Evolutionary conservation across 352 stramenopile genomes (phyloP).

Genomic region (Globisporangium nunn): DNA sequence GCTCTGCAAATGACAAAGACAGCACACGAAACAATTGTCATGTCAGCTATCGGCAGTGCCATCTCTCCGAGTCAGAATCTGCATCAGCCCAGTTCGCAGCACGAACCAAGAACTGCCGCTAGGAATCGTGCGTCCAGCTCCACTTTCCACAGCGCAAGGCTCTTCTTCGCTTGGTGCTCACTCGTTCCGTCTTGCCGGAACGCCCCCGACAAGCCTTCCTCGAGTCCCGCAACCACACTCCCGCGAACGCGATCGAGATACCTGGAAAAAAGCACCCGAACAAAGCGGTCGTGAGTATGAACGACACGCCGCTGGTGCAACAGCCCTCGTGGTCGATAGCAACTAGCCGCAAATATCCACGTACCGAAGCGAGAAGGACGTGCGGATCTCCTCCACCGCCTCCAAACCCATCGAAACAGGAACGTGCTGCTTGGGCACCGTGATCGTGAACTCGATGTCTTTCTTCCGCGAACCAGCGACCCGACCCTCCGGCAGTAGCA

Average conservation of each 20-base stretch:
- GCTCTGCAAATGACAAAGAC: conserved; percentile 16
- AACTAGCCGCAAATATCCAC: neutral
- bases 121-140: conserved; percentile 75
- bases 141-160: conserved; percentile 53
- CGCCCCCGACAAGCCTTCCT: conserved; percentile 1
- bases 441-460: conserved; percentile 64
- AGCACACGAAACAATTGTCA: neutral
- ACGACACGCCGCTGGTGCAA: neutral
- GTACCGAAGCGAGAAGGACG: conserved; percentile 51
- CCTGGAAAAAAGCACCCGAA: conserved; percentile 3
- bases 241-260: conserved; percentile 51
- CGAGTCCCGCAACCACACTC: conserved; percentile 3
- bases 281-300: neutral
- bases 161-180: conserved; percentile 3
- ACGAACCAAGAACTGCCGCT: conserved; percentile 41
- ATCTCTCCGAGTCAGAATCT: neutral
- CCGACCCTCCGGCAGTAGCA: conserved; percentile 46
- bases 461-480: conserved; percentile 50
- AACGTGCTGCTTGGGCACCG: conserved; percentile 13
- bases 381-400: conserved; percentile 22
- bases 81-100: neutral
- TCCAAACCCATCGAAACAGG: neutral
- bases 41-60: neutral
- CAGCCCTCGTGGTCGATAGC: neutral
- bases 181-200: neutral